Conservation (phyloP, 2,329 filamentous ascomycete genomes). For the Sporothrix variecibatus region DNA sequence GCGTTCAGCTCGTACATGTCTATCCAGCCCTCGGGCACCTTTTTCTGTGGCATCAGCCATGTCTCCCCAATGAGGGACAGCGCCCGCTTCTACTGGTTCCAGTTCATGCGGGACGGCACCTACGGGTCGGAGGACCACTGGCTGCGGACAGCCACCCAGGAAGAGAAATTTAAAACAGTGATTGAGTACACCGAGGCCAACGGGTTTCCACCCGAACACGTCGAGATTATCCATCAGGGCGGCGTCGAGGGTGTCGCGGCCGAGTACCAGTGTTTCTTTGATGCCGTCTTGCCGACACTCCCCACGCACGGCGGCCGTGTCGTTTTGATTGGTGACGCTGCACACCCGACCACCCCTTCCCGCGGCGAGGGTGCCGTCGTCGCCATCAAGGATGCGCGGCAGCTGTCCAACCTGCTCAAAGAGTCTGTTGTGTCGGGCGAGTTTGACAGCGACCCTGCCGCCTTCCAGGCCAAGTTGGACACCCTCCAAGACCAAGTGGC, state of each 20-base stretch:
- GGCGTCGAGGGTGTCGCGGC: conserved; percentile 38
- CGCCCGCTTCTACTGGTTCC: conserved; percentile 38
- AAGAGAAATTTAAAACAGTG: conserved; percentile 26
- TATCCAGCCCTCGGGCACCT: conserved; percentile 23
- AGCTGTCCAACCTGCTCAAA: conserved; percentile 34
- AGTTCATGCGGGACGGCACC: conserved; percentile 31
- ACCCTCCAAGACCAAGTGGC: conserved; percentile 36
- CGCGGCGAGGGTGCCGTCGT: conserved; percentile 52
- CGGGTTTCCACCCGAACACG: conserved; percentile 25
- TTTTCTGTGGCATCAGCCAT: conserved; percentile 36
- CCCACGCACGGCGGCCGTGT: conserved; percentile 37
- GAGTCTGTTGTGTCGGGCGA: conserved; percentile 23
- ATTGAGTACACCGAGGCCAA: conserved; percentile 11
- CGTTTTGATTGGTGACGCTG: conserved; percentile 48
- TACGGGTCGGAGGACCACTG: conserved; percentile 39
- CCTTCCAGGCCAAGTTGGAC: conserved; percentile 31
- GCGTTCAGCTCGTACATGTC: conserved; percentile 38
- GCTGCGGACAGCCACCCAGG: conserved; percentile 33
- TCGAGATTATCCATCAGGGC: conserved; percentile 35
- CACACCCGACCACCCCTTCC: conserved; percentile 50
- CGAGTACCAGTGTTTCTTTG: conserved; percentile 27
- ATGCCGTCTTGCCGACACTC: conserved; percentile 40
- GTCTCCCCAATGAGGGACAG: conserved; percentile 30
- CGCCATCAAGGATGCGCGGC: conserved; percentile 45
- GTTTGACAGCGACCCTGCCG: not conserved